Percentiles rank a stretch among this genome's conserved stretches.
Evolutionary conservation across 2,329 filamentous ascomycete species (phyloP).

Genomic region (Plenodomus tracheiphilus): DNA sequence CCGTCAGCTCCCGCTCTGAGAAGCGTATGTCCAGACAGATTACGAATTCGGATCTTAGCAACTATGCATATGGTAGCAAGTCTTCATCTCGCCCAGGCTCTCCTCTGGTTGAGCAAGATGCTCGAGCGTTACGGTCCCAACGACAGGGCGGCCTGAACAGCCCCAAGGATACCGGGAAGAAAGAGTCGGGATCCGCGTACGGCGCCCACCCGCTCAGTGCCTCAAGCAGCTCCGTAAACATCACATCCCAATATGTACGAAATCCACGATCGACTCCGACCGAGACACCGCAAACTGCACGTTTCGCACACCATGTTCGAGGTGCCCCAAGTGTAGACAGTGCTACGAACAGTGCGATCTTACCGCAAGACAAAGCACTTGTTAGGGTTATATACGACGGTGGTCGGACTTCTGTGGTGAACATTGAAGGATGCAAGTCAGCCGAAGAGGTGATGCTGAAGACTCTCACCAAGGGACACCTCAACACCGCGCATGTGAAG

Average conservation of each 20-base stretch:
- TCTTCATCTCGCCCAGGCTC: slow-evolving; percentile 70
- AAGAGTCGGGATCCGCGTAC: slow-evolving; percentile 56
- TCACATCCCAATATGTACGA: slow-evolving; percentile 51
- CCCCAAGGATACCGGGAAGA: slow-evolving; percentile 57
- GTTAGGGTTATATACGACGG: slow-evolving; percentile 92
- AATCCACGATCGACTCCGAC: slow-evolving; percentile 57
- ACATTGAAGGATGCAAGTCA: slow-evolving; percentile 87
- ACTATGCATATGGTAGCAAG: slow-evolving; percentile 55
- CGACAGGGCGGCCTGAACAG: slow-evolving; percentile 63
- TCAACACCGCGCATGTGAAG: slow-evolving; percentile 87
- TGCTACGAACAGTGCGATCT: slow-evolving; percentile 72
- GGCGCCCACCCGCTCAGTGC: slow-evolving; percentile 59
- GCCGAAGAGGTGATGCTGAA: slow-evolving; percentile 91
- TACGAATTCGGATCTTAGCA: slow-evolving; percentile 46
- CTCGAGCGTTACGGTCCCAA: slow-evolving; percentile 55
- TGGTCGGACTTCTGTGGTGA: slow-evolving; percentile 89
- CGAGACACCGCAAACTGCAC: slow-evolving; percentile 64
- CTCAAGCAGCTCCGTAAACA: slow-evolving; percentile 52
- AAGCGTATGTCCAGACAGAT: slow-evolving; percentile 55
- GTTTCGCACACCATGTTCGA: slow-evolving; percentile 71
- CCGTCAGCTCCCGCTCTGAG: slow-evolving; percentile 49
- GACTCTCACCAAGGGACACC: slow-evolving; percentile 82
- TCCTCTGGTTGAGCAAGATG: slow-evolving; percentile 65
- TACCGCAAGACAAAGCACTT: slow-evolving; percentile 84
- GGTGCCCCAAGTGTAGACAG: slow-evolving; percentile 85